Evolutionary conservation across 495 filamentous ascomycete species (phyloP), one percentile per base, ranked within the genome.

Genomic region (Penicillium roqueforti): DNA sequence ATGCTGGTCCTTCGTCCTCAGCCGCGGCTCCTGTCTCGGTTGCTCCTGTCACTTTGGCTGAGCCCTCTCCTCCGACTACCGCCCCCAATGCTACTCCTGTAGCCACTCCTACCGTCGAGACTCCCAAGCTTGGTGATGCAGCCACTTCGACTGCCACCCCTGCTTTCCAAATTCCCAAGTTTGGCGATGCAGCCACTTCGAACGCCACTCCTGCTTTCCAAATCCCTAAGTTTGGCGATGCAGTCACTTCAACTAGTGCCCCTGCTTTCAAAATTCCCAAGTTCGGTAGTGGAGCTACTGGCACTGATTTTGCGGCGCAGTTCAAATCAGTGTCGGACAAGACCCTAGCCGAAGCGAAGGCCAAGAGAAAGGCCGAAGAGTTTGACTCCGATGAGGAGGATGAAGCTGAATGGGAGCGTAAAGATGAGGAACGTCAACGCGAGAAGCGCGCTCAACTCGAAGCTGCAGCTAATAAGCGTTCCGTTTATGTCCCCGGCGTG

Each of bases 311-410:
- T 44, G 58, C 72, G 43, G 61, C 67, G 3, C 70, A 75, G 20
- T 73, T 74, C 50, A 68, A 68, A 47, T 63, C 70, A 37, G 57
- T 68, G 40, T 63, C 68, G 3, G 65, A 71, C 7, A 61, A 69
- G 38, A 60, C 57, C 11, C 61, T 60, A 22, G 67, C 68, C 31
- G 71, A 76, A 34, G 71, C 71, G 42, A 78, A 79, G 54, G 66
- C 62, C 14, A 80, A 79, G 61, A 78, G 78, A 43, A 83, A 78
- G 59, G 76, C 70, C 1, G 80, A 80, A 44, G 80, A 84, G 1
- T 77, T 73, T 47, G 80, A 83, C 53, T 80, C 76, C 0, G 80
- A 81, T 13, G 78, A 80, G 25, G 78, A 80, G 16, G 71, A 78
- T 32, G 74, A 78, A 43, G 73, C 56, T n/a, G 76, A 78, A 32